These are phyloP conservation scores for Cercospora brassicicola DNA, from an alignment of 2,329 filamentous ascomycete species.

Conservation along the genomic window DNA sequence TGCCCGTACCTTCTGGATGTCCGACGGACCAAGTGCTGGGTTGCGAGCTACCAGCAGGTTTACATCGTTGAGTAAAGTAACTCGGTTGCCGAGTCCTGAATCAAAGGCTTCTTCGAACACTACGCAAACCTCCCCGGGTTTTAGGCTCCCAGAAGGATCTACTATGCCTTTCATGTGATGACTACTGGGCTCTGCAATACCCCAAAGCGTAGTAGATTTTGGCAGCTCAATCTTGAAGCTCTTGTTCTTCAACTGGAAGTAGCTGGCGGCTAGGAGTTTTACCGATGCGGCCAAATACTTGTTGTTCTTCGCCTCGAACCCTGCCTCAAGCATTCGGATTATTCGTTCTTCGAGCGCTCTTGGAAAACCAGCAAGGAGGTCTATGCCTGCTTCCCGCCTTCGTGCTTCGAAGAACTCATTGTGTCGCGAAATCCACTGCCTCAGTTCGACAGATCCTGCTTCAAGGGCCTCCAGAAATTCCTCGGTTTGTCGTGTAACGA, in stretches of 20 bases:
- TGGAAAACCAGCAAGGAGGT: constrained; percentile 53
- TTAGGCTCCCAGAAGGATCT: constrained; percentile 49
- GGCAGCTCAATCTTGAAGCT: constrained; percentile 53
- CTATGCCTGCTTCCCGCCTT: constrained; percentile 32
- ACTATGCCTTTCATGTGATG: background rate
- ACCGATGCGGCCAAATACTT: constrained; percentile 26
- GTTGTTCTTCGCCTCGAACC: constrained; percentile 26
- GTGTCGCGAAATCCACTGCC: constrained; percentile 49
- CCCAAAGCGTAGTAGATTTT: constrained; percentile 62
- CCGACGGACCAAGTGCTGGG: no score
- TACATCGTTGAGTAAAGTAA: no score
- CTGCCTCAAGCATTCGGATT: constrained; percentile 54
- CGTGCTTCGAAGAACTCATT: constrained; percentile 43
- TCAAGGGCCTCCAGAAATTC: constrained; percentile 46
- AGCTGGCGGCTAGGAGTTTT: background rate
- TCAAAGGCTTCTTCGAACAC: constrained; percentile 56
- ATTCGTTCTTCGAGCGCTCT: constrained; percentile 53
- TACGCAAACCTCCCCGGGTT: constrained; percentile 67
- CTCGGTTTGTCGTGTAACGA: constrained; percentile 55
- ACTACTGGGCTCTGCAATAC: constrained; percentile 64
- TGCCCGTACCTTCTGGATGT: no score
- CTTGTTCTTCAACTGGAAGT: constrained; percentile 27
- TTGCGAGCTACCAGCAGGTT: no score
- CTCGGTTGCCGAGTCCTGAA: constrained; percentile 42
- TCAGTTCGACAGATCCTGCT: background rate